Evolutionary conservation across 441 rosid genomes (phyloP), one percentile per base, ranked within the genome.

Genomic region (Gossypium schwendimanii): DNA sequence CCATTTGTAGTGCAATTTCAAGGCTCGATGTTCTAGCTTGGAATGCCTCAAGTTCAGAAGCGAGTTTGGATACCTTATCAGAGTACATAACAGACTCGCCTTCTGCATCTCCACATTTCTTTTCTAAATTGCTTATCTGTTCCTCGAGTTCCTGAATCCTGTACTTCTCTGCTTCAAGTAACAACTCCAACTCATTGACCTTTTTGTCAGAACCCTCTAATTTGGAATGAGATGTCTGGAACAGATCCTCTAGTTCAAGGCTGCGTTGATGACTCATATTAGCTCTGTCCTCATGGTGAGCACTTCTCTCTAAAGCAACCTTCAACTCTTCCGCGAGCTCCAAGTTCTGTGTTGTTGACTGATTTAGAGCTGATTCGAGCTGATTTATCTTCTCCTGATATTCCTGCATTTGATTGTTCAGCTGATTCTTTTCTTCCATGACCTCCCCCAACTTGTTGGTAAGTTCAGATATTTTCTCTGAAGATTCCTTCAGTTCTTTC

Each of bases 101-200:
- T 83, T 91, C 99, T 24, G 91, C 76, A 31, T 85, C 91, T 8
- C 58, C 87, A 55, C 77, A 79, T 81, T 87, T 96, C 85, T 85
- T 96, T 77, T 93, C 94, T 36, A 91, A 76, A 50, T 81, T 60
- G 77, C 85, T 78, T 66, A 86, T 75, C 76, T 90, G 97, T 81
- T 91, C 97, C 78, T 89, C 96, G 67, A 93, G 98, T 78, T 96
- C 98, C 80, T 90, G 91, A 75, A 89, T 96, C 81, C 91, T 87
- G 80, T 81, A 83, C 69, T 90, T 93, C 76, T 89, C 96, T 24
- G 98, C 82, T 83, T 90, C 92, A 15, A 93, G 98, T 67, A 96
- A 77, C 89, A 93, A 81, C 77, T 90, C 98, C 77, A 96, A 76
- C 81, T 96, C 98, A 63, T 75, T 87, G 18, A 77, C 85, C 85